Evolutionary conservation across 2,329 filamentous ascomycete species (phyloP).

Genomic region (Tolypocladium endophyticum): DNA sequence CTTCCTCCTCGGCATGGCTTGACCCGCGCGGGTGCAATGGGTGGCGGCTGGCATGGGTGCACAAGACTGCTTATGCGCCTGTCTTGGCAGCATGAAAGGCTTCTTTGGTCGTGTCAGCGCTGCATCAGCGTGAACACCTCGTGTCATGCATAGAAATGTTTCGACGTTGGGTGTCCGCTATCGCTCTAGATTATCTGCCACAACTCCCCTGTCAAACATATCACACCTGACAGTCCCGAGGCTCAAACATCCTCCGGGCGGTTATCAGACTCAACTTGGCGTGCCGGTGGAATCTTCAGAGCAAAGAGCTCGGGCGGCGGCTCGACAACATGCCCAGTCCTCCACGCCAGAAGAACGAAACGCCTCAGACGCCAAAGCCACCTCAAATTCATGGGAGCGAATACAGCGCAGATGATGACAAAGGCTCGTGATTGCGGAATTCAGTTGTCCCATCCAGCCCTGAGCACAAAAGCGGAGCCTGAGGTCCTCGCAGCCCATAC

Average conservation of each 20-base stretch:
- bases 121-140: background rate
- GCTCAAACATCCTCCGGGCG: background rate
- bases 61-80: background rate
- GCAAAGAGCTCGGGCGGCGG: background rate
- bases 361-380: background rate
- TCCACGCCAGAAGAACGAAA: background rate
- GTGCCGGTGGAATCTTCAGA: background rate
- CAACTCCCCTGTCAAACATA: background rate
- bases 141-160: background rate
- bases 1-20: background rate
- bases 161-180: background rate
- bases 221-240: background rate
- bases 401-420: background rate
- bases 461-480: background rate
- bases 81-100: background rate
- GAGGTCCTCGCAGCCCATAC: slow-evolving; percentile 1
- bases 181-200: background rate
- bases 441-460: background rate
- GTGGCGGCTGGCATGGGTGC: background rate
- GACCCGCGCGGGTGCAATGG: background rate
- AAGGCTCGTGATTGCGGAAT: background rate
- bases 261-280: background rate
- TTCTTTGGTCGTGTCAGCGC: background rate
- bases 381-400: background rate
- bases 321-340: background rate